phyloP scores from a whole-genome alignment of 129 eudicot genomes.

The Arctium lappa region DNA sequence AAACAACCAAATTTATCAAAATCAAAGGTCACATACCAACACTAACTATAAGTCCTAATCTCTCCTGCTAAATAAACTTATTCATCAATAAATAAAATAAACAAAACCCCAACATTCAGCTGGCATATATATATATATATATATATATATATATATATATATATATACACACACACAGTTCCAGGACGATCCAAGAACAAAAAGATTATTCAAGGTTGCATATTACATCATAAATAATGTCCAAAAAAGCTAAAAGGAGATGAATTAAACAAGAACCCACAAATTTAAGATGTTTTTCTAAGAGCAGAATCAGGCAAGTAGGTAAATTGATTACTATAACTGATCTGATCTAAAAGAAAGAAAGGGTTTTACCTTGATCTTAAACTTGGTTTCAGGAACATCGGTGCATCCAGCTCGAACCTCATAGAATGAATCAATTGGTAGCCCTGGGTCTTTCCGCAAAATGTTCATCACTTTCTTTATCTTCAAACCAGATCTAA shows the following conservation, averaged over 20 bases:
- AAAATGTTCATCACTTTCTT: slow-evolving; percentile 28
- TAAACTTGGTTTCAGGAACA: slow-evolving; percentile 81
- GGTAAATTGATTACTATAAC: background rate
- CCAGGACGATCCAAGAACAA: background rate
- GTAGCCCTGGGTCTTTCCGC: slow-evolving; percentile 68
- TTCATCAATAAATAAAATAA: background rate
- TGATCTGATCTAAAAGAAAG: slow-evolving; percentile 3
- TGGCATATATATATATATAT: background rate
- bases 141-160: no score
- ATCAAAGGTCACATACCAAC: background rate
- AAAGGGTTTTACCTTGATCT: slow-evolving; percentile 60
- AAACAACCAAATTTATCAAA: background rate
- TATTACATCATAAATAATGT: background rate
- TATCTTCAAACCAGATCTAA: slow-evolving; percentile 19
- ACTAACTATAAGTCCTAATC: background rate
- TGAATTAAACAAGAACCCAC: background rate
- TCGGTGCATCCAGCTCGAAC: slow-evolving; percentile 83
- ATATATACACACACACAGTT: background rate
- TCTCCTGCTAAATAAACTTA: background rate
- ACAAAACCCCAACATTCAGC: background rate
- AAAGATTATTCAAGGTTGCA: background rate
- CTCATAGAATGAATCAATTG: slow-evolving; percentile 79
- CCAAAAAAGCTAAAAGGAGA: background rate
- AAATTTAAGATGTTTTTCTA: background rate
- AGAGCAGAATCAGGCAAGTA: background rate